Evolutionary conservation across 2,329 filamentous ascomycete species (phyloP).

Genomic region (Claviceps digitariae): DNA sequence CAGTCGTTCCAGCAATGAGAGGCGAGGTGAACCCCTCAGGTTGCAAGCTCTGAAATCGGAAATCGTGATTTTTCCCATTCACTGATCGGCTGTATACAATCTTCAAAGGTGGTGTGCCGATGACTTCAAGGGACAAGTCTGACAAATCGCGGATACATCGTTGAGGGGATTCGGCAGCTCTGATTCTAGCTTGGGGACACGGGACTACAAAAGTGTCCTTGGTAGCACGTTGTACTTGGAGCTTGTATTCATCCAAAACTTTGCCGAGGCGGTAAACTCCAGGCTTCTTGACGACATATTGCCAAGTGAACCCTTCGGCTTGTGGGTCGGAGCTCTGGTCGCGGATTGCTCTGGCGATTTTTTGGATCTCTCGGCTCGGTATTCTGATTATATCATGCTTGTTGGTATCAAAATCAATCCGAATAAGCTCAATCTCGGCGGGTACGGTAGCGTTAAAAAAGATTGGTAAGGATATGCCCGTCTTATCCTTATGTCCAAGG

Average conservation of each 20-base stretch:
- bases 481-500: slow-evolving; percentile 48
- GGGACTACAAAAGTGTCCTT: slow-evolving; percentile 73
- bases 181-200: slow-evolving; percentile 70
- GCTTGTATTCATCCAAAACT: slow-evolving; percentile 84
- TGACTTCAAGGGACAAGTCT: slow-evolving; percentile 67
- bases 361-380: slow-evolving; percentile 57
- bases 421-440: slow-evolving; percentile 75
- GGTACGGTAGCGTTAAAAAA: slow-evolving; percentile 90
- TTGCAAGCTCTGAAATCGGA: slow-evolving; percentile 86
- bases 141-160: slow-evolving; percentile 83
- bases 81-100: slow-evolving; percentile 84
- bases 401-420: slow-evolving; percentile 71
- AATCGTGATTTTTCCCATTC: slow-evolving; percentile 70
- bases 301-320: slow-evolving; percentile 50
- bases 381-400: slow-evolving; percentile 70
- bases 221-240: slow-evolving; percentile 69
- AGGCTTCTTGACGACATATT: slow-evolving; percentile 67
- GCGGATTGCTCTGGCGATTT: slow-evolving; percentile 55
- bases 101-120: slow-evolving; percentile 80
- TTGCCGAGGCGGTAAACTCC: slow-evolving; percentile 76
- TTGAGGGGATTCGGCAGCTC: slow-evolving; percentile 44
- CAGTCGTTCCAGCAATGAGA: slow-evolving; percentile 48
- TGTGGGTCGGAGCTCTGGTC: slow-evolving; percentile 51
- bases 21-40: slow-evolving; percentile 77
- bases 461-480: slow-evolving; percentile 59